These are phyloP conservation scores for Ilyonectria sp. DNA, from an alignment of 2,329 filamentous ascomycete genomes.

Conservation along the genomic window DNA sequence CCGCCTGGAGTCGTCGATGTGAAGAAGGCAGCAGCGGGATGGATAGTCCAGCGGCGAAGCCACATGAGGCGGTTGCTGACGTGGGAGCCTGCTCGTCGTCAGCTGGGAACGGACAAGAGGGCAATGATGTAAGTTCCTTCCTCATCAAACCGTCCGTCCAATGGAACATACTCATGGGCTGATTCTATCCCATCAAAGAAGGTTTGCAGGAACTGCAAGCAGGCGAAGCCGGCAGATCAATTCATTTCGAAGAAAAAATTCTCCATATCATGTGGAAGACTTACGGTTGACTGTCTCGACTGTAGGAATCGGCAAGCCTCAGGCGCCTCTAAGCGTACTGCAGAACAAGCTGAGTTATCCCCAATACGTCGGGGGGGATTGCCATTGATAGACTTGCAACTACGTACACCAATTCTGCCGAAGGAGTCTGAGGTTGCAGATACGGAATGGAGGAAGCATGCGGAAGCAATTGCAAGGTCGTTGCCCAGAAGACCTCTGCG, in stretches of 20 bases:
- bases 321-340: conserved; percentile 11
- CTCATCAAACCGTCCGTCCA: conserved; percentile 10
- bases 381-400: conserved; percentile 15
- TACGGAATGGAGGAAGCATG: neutral
- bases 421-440: neutral
- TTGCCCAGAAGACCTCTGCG: neutral
- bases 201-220: conserved; percentile 15
- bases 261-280: conserved; percentile 9
- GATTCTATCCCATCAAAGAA: conserved; percentile 15
- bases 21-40: neutral
- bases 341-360: conserved; percentile 18
- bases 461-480: neutral
- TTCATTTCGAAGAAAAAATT: conserved; percentile 13
- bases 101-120: neutral
- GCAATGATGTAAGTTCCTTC: neutral
- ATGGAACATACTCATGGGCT: conserved; percentile 11
- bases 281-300: conserved; percentile 10
- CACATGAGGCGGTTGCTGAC: neutral
- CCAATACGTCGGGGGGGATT: conserved; percentile 8
- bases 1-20: too few relatives aligned
- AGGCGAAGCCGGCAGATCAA: conserved; percentile 16
- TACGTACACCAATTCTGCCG: neutral
- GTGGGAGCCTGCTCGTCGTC: neutral
- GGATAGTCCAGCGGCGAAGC: neutral
- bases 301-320: conserved; percentile 14